Evolutionary conservation across 306 rosid genomes (phyloP), one percentile per base, ranked within the genome.

Genomic region (Hippophae tibetana): DNA sequence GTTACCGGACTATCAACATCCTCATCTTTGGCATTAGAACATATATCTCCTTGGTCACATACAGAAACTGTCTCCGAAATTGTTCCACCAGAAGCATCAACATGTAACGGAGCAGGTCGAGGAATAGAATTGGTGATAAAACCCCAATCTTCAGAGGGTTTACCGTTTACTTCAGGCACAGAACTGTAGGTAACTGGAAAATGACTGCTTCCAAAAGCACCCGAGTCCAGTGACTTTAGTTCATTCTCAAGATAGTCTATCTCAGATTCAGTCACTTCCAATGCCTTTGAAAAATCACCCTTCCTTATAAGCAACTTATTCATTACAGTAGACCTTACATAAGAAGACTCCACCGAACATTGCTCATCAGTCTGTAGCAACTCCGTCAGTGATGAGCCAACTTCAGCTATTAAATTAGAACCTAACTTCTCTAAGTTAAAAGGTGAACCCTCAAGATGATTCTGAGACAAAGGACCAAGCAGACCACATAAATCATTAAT

Each of bases 1-100:
- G 94, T 84, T 72, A 95, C 99, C 59, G 90, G 97, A 75, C 96
- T 86, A 75, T 92, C 99, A 67, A 83, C 75, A 61, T 78, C 90
- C 61, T 84, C 87, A 59, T 76, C 96, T 68, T 80, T 83, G 7
- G 42, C 70, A 68, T 65, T 65, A 58, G 64, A 75, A 58, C 74
- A 56, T 51, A 53, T 61, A 42, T 69, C 79, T 18, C 50, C 72
- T 59, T 72, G 60, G 44, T 79, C 76, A 60, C 78, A 72, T 10
- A 54, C 52, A 14, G 79, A 82, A 68, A 76, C 58, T 74, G 80
- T 77, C 74, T 71, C 88, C 38, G 3, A 51, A 62, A 44, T 65
- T 41, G 71, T 52, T 43, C 77, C 86, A 45, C 62, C 75, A 62
- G 78, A 65, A 43, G 85, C 76, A 65, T 55, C 69, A 48, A 84